Percentiles rank a stretch among this genome's conserved stretches.
These are phyloP conservation scores for Anaeromyces robustus DNA, from an alignment of 192 early-diverging fungal species.

Conservation along the genomic window DNA sequence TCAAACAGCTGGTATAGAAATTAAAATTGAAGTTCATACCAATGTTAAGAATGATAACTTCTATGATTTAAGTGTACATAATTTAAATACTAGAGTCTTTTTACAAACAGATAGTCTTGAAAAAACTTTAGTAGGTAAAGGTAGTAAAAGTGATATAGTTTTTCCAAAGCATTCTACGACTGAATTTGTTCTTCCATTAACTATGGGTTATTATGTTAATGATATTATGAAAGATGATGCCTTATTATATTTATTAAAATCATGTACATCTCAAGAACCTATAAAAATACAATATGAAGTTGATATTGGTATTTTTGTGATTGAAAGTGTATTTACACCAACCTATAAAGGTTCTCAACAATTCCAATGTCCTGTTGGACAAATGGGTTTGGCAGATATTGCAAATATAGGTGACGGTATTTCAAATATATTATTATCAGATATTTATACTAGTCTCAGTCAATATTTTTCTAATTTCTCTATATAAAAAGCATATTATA, in stretches of 20 bases:
- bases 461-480: neutral
- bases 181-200: neutral
- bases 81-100: neutral
- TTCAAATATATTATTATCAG: neutral
- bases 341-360: neutral
- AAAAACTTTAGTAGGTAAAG: neutral
- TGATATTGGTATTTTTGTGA: neutral
- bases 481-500: too few species aligned
- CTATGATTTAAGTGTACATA: neutral
- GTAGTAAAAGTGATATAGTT: neutral
- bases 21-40: neutral
- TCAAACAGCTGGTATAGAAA: neutral
- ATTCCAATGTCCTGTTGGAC: neutral
- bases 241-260: neutral
- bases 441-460: neutral
- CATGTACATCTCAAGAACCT: neutral
- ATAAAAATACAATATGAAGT: neutral
- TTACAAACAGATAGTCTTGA: neutral
- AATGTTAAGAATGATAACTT: neutral
- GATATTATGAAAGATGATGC: neutral
- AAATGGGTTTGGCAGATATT: too few species aligned
- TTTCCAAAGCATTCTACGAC: neutral
- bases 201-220: neutral
- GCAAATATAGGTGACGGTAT: neutral
- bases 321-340: neutral